Evolutionary conservation across 768 basidiomycete genomes (phyloP), one percentile per base, ranked within the genome.

Genomic region (Podaxis sp.): DNA sequence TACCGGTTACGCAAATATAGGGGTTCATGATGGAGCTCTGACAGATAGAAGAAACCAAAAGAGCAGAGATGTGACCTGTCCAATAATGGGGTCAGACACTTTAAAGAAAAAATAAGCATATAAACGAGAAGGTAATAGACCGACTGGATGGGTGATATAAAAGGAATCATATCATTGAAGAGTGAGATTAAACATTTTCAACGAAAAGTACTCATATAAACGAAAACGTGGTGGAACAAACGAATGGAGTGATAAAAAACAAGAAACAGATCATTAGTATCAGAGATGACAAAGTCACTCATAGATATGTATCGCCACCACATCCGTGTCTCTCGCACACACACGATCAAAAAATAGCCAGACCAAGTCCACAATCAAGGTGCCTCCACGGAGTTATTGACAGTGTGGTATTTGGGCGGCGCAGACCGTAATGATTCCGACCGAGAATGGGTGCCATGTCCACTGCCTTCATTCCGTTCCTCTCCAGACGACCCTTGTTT

Each of bases 381-480:
- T 6, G 6, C 19, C 53, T 46, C 40, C 27, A 19, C 41, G 12
- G 36, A 19, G 7, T 59, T 51, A 51, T 38, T 59, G 49, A 51
- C 60, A n/a, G 60, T 46, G 19, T 55, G 29, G 47, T 61, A 61
- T 22, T 13, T 46, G 5, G 60, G 60, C 4, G 60, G 60, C 41
- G 60, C 53, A 3, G 53, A 46, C 12, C 17, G 15, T 27, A 27
- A 36, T 11, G 46, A 56, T 33, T 49, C 38, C 4, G 37, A 19
- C n/a, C 12, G 8, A 4, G 36, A 37, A 13, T 9, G 52, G 11
- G 41, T 19, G 46, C 59, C 11, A 19, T 3, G 1, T 55, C 56
- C 17, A 38, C 19, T 4, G 59, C 4, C 19, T 24, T 22, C 49
- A 9, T 11, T 22, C 49, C 13, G 11, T 24, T 17, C 47, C 13